phyloP scores from a whole-genome alignment of 495 filamentous ascomycete species.

The Aspergillus indologenus region DNA sequence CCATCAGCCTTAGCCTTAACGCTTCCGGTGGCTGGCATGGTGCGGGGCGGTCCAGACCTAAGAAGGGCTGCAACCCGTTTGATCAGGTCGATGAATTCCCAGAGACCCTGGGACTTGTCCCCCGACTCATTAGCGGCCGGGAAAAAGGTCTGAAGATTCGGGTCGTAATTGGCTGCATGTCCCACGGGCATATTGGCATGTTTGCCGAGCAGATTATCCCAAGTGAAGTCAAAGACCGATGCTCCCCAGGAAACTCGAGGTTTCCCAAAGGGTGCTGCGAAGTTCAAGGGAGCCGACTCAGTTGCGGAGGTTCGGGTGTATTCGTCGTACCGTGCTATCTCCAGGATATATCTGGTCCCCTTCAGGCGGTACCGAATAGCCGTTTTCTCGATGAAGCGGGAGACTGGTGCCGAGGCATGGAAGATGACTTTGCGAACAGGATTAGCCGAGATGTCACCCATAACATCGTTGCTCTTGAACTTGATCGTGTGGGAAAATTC shows the following conservation, averaged over 20 bases:
- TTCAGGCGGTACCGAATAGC: conserved; percentile 47
- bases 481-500: conserved; percentile 26
- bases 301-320: conserved; percentile 32
- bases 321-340: conserved; percentile 54
- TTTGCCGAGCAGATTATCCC: conserved; percentile 44
- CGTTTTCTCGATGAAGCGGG: conserved; percentile 47
- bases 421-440: conserved; percentile 29
- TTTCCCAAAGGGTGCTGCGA: conserved; percentile 20
- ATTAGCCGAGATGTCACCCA: conserved; percentile 21
- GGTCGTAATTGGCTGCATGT: conserved; percentile 37
- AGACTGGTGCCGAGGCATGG: conserved; percentile 20
- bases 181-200: conserved; percentile 31
- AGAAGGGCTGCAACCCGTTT: conserved; percentile 28
- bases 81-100: conserved; percentile 35
- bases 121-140: conserved; percentile 18
- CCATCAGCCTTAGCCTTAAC: not conserved
- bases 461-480: conserved; percentile 17
- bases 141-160: conserved; percentile 47
- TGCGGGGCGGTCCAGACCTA: conserved; percentile 14
- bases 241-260: conserved; percentile 42
- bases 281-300: not conserved
- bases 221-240: conserved; percentile 47
- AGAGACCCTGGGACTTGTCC: conserved; percentile 23
- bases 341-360: conserved; percentile 49
- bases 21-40: not conserved